phyloP scores from a whole-genome alignment of 2,329 filamentous ascomycete genomes.

The Neoarthrinium moseri region DNA sequence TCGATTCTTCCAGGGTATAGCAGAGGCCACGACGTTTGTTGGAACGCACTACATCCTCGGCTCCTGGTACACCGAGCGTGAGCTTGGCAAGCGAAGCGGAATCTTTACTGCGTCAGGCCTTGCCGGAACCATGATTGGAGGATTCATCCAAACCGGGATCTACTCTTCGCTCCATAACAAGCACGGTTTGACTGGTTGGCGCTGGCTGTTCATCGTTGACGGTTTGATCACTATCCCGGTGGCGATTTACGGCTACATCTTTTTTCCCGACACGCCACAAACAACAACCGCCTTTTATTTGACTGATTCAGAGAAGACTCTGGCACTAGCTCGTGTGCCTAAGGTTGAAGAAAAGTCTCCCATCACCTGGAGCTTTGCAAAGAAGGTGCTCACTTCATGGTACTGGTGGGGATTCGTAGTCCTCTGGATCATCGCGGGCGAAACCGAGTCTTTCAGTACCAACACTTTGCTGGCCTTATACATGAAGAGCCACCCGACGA shows the following conservation, averaged over 20 bases:
- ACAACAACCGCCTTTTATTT: constrained; percentile 50
- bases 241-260: constrained; percentile 51
- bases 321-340: constrained; percentile 40
- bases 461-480: constrained; percentile 57
- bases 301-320: constrained; percentile 29
- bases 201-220: constrained; percentile 50
- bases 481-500: constrained; percentile 45
- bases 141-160: constrained; percentile 59
- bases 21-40: constrained; percentile 56
- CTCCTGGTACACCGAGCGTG: constrained; percentile 59
- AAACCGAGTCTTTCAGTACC: constrained; percentile 68
- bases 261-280: constrained; percentile 53
- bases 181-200: constrained; percentile 52
- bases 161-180: constrained; percentile 43
- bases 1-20: constrained; percentile 54
- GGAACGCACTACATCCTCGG: constrained; percentile 60
- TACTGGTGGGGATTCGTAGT: constrained; percentile 66
- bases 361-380: constrained; percentile 48
- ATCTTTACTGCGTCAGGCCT: constrained; percentile 61
- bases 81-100: constrained; percentile 60
- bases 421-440: constrained; percentile 69
- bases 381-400: constrained; percentile 56
- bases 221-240: constrained; percentile 56
- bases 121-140: constrained; percentile 60
- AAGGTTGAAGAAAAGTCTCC: constrained; percentile 38